These are phyloP conservation scores for Yarrowia porcina DNA, from an alignment of 805 yeast genomes.

Conservation along the genomic window DNA sequence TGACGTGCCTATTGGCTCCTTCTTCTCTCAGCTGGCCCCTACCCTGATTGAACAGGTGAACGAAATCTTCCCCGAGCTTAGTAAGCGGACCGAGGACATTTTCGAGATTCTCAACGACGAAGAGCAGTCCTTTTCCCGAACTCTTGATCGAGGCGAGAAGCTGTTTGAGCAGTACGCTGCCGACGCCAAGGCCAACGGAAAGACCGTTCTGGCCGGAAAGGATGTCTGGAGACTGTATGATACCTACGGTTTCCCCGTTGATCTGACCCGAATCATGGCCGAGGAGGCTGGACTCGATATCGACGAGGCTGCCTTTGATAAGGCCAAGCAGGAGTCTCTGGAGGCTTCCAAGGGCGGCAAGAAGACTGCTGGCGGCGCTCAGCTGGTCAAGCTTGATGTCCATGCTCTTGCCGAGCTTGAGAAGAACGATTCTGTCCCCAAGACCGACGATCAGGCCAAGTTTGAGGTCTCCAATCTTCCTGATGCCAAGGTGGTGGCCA, in stretches of 20 bases:
- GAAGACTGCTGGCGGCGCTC: conserved; percentile 51
- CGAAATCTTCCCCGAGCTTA: conserved; percentile 89
- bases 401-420: conserved; percentile 76
- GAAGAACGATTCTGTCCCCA: conserved; percentile 54
- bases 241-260: conserved; percentile 99
- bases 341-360: conserved; percentile 95
- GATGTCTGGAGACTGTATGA: conserved; percentile 99
- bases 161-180: conserved; percentile 90
- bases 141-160: conserved; percentile 96
- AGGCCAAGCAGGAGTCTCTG: conserved; percentile 80
- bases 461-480: conserved; percentile 64
- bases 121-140: conserved; percentile 90
- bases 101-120: conserved; percentile 94
- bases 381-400: conserved; percentile 78
- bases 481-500: conserved; percentile 64
- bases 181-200: conserved; percentile 70
- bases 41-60: conserved; percentile 84
- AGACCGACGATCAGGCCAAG: conserved; percentile 80
- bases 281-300: conserved; percentile 93
- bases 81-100: conserved; percentile 64
- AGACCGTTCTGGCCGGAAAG: conserved; percentile 77
- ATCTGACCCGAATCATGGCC: conserved; percentile 96
- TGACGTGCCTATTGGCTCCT: conserved; percentile 91
- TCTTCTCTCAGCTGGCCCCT: conserved; percentile 89
- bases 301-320: conserved; percentile 88